Percentiles rank a stretch among this genome's conserved stretches.
These are phyloP conservation scores for Malassezia equina DNA, from an alignment of 1,284 basidiomycete genomes.

Conservation along the genomic window DNA sequence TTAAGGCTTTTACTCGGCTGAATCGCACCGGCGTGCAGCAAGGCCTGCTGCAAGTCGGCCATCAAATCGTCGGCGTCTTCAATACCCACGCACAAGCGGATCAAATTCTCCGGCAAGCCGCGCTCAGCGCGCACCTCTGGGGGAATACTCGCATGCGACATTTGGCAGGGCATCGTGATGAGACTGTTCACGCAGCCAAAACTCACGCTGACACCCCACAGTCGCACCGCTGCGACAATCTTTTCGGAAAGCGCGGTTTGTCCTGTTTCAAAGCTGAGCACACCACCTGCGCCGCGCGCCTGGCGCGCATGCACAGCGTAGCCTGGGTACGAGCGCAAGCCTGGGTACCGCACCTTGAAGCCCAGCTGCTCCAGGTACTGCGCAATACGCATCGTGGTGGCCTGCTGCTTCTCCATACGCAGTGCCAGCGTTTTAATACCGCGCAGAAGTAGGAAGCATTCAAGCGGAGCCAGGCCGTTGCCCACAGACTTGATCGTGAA, in stretches of 20 bases:
- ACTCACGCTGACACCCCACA: slow-evolving; percentile 96
- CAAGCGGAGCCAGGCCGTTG: slow-evolving; percentile 75
- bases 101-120: slow-evolving; percentile 90
- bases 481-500: slow-evolving; percentile 94
- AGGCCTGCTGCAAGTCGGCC: slow-evolving; percentile 85
- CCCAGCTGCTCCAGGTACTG: slow-evolving; percentile 75
- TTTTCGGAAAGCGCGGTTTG: slow-evolving; percentile 81
- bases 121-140: slow-evolving; percentile 81
- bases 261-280: slow-evolving; percentile 86
- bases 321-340: slow-evolving; percentile 70
- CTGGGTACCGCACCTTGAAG: slow-evolving; percentile 89
- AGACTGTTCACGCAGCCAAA: slow-evolving; percentile 97
- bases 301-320: slow-evolving; percentile 66
- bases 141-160: slow-evolving; percentile 98
- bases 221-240: slow-evolving; percentile 77
- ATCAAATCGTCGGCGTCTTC: slow-evolving; percentile 87
- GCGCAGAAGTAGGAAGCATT: slow-evolving; percentile 81
- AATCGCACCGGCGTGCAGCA: slow-evolving; percentile 84
- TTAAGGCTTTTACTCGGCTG: slow-evolving; percentile 15
- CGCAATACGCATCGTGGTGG: slow-evolving; percentile 72
- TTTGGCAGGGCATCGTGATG: slow-evolving; percentile 98
- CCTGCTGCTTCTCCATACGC: slow-evolving; percentile 89
- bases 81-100: slow-evolving; percentile 94
- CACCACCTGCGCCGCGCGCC: slow-evolving; percentile 82
- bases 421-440: slow-evolving; percentile 94